Conservation (phyloP, 2,329 filamentous ascomycete genomes). For the Eutypa lata region DNA sequence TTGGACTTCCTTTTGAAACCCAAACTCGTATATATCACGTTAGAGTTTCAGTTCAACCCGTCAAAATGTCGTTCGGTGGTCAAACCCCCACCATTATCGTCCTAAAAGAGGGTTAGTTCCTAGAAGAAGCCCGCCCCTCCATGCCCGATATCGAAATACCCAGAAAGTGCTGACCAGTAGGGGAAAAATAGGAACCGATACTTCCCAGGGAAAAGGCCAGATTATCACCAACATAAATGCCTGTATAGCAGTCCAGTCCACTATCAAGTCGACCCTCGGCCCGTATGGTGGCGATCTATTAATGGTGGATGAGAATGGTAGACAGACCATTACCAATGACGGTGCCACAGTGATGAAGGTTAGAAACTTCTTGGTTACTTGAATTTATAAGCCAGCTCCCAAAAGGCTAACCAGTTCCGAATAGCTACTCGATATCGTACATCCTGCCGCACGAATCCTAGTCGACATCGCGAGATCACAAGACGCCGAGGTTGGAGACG, state of each 20-base stretch:
- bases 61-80: conserved; percentile 88
- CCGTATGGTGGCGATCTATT: conserved; percentile 96
- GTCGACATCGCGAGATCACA: conserved; percentile 98
- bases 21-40: neutral
- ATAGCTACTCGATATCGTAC: conserved; percentile 94
- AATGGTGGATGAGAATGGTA: conserved; percentile 93
- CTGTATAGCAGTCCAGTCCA: conserved; percentile 90
- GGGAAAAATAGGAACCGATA: conserved; percentile 73
- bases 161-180: conserved; percentile 16
- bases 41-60: neutral
- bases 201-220: conserved; percentile 95
- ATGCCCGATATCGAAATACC: conserved; percentile 2
- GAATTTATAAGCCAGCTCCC: too few species aligned
- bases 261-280: conserved; percentile 92
- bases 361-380: too few species aligned
- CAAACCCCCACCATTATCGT: conserved; percentile 98
- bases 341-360: conserved; percentile 99
- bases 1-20: neutral
- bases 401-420: neutral
- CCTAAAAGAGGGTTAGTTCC: conserved; percentile 83
- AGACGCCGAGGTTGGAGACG: conserved; percentile 98
- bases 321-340: conserved; percentile 97
- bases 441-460: conserved; percentile 93
- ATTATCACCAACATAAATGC: conserved; percentile 98
- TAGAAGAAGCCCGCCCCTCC: conserved; percentile 23